Evolutionary conservation across 2,329 filamentous ascomycete genomes (phyloP), one percentile per base, ranked within the genome.

Genomic region (Exophiala aquamarina): DNA sequence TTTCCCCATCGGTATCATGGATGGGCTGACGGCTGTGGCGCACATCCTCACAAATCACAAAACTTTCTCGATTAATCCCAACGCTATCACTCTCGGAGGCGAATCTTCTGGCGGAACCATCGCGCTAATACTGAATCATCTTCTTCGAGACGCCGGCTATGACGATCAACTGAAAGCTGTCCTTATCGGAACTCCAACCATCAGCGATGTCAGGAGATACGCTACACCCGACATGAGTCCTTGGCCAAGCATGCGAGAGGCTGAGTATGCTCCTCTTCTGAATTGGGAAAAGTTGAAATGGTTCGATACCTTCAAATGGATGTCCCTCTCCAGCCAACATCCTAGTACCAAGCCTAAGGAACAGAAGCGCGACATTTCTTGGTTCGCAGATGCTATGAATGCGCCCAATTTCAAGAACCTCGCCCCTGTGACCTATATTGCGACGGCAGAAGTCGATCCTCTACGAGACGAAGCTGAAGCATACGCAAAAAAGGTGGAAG

Each of bases 241-340:
- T 1, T 59, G 53, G 50, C 48, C 54, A 18, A 57, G 55, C 29
- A 58, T 59, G 57, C 54, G 48, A 20, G 55, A 59, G 21, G 44
- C 47, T 37, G 55, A 58, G 35, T 50, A 41, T 47, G 53, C 55
- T 9, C 57, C 57, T 6, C 47, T 59, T 9, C 51, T 59, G 13
- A 50, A 59, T 39, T 59, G 57, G 57, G 43, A 54, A 31, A 57
- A 58, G 20, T 32, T 59, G 47, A 59, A 58, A 33, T 58, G 55
- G 57, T 56, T 59, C 32, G 57, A 59, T 44, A 56, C 53, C 4
- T 59, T 58, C 50, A 59, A 59, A 35, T 57, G 55, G 55, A 56
- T 57, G 38, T 54, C 49, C 10, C 37, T 59, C 17, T 35, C 47
- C 2, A 47, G 47, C 32, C 50, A 52, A 26, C 47, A 49, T 29